These are phyloP conservation scores for Diutina rugosa DNA, from an alignment of 1,139 yeast species.

Conservation along the genomic window DNA sequence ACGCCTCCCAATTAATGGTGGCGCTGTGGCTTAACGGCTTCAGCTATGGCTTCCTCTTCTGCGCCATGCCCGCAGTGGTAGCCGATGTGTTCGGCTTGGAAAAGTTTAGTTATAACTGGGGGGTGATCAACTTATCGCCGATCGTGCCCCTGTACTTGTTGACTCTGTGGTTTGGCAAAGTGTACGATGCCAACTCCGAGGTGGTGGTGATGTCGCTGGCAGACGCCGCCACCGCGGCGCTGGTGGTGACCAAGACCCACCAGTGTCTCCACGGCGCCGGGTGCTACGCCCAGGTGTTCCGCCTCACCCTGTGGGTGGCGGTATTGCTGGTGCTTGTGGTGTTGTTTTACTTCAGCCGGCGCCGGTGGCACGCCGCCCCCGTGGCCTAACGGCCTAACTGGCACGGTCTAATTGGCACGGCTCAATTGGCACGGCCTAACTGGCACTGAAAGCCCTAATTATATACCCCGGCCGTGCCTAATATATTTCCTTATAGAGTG, in stretches of 20 bases:
- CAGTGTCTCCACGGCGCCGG: not conserved
- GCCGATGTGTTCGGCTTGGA: constrained; percentile 46
- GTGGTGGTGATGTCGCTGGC: not conserved
- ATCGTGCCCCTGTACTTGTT: constrained; percentile 37
- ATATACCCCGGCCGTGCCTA: no score
- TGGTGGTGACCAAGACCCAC: not conserved
- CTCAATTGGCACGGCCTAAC: no score
- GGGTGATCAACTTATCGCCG: constrained; percentile 41
- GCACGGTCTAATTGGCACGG: not conserved
- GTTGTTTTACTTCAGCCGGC: not conserved
- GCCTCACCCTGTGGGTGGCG: not conserved
- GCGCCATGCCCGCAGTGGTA: constrained; percentile 44
- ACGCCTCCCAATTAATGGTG: constrained; percentile 15
- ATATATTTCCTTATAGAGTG: no score
- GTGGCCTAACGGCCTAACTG: not conserved
- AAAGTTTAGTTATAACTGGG: constrained; percentile 46
- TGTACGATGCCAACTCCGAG: constrained; percentile 32
- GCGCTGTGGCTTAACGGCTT: constrained; percentile 36
- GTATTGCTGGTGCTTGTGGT: not conserved
- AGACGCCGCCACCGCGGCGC: not conserved
- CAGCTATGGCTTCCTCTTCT: constrained; percentile 46
- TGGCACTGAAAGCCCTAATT: not conserved
- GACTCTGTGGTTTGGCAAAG: constrained; percentile 37
- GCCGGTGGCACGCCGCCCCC: not conserved
- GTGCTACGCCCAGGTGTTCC: not conserved